Evolutionary conservation across 257 asterid genomes (phyloP).

Genomic region (Solanum acaule): DNA sequence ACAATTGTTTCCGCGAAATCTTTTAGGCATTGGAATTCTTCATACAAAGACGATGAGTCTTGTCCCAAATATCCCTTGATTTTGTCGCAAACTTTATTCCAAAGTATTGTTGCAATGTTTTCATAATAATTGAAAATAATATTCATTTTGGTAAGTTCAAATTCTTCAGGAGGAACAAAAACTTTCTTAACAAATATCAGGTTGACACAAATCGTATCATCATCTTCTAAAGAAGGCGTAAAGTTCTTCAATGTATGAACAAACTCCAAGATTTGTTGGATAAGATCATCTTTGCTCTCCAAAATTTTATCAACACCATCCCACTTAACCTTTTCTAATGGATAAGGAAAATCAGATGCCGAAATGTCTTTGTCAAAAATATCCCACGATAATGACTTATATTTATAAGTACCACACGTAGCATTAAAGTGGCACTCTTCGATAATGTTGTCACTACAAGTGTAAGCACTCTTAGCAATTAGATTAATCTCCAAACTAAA

Average conservation of each 20-base stretch:
- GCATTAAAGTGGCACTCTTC: neutral
- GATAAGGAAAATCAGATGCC: neutral
- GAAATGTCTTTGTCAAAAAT: neutral
- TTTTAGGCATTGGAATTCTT: neutral
- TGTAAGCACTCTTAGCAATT: neutral
- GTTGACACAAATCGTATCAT: neutral
- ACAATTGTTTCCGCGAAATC: neutral
- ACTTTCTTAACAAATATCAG: neutral
- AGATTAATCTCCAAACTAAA: neutral
- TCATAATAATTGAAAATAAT: neutral
- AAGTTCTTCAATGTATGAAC: neutral
- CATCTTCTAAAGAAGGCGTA: neutral
- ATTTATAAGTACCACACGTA: neutral
- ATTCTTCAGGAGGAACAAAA: neutral
- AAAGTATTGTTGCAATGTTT: neutral
- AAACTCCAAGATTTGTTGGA: neutral
- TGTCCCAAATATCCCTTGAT: neutral
- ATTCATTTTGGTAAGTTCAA: neutral
- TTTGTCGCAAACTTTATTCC: neutral
- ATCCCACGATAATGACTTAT: neutral
- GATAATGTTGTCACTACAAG: neutral
- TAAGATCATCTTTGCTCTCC: neutral
- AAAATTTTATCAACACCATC: neutral
- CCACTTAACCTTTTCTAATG: neutral
- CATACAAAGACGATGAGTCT: neutral